phyloP scores from a whole-genome alignment of 2,329 filamentous ascomycete species.

The Colletotrichum limetticola region DNA sequence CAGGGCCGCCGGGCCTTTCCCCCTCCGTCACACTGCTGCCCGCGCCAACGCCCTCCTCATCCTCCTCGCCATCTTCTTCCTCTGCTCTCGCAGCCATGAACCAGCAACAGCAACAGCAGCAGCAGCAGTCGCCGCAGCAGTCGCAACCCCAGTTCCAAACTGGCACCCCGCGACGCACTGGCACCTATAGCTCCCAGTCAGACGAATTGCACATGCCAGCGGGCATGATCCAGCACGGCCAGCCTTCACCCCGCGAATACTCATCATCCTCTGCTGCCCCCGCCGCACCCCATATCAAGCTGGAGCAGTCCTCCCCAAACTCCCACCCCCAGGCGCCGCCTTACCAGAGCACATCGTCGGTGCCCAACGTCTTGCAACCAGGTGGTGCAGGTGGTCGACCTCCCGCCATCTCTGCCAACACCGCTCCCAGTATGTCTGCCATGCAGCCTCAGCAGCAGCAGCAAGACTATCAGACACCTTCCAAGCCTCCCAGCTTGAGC shows the following conservation, averaged over 20 bases:
- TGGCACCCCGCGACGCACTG: conserved; percentile 49
- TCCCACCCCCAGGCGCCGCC: conserved; percentile 44
- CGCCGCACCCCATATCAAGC: conserved; percentile 60
- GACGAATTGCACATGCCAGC: conserved; percentile 67
- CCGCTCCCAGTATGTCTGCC: conserved; percentile 57
- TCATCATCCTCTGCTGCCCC: conserved; percentile 42
- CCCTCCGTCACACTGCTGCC: conserved; percentile 26
- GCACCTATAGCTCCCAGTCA: conserved; percentile 53
- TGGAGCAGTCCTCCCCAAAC: conserved; percentile 54
- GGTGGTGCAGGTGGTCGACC: conserved; percentile 50
- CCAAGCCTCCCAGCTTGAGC: conserved; percentile 73
- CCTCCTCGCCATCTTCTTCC: not conserved
- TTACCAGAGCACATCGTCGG: conserved; percentile 53
- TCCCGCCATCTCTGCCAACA: conserved; percentile 52
- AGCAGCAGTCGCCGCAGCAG: conserved; percentile 40
- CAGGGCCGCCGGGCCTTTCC: conserved; percentile 31
- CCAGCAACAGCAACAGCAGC: conserved; percentile 42
- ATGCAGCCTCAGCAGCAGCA: conserved; percentile 54
- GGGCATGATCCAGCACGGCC: conserved; percentile 54
- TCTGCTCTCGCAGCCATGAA: conserved; percentile 29
- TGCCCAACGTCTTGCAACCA: conserved; percentile 70
- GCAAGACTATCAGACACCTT: conserved; percentile 70
- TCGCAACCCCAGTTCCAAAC: conserved; percentile 48
- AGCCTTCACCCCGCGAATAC: conserved; percentile 61
- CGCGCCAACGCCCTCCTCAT: not conserved